Percentiles rank a stretch among this genome's conserved stretches.
Conservation (phyloP, 192 early-diverging fungal species). For the Coemansia sp. region DNA sequence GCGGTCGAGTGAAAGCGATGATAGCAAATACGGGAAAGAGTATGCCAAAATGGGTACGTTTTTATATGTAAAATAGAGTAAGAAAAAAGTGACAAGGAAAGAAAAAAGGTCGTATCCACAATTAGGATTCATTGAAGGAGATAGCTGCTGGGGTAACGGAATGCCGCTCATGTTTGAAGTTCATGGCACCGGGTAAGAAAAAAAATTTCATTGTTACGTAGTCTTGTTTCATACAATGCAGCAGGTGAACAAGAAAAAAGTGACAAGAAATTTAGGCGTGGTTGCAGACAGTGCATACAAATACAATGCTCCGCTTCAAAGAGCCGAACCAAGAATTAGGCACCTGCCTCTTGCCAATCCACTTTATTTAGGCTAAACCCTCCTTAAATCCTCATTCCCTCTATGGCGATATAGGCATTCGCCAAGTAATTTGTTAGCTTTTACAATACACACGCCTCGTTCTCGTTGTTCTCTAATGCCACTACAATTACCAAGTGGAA, state of each 20-base stretch:
- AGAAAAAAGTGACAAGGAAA: not conserved
- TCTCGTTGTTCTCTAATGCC: not conserved
- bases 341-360: not conserved
- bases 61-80: not conserved
- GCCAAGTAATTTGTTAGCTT: not conserved
- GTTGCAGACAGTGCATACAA: not conserved
- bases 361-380: conserved; percentile 1
- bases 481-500: not conserved
- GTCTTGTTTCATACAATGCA: not conserved
- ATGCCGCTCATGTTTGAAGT: not conserved
- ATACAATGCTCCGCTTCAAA: not conserved
- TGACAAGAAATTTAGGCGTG: not conserved
- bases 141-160: not conserved
- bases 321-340: too few species aligned
- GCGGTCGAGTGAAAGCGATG: not conserved
- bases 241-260: not conserved
- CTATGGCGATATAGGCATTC: not conserved
- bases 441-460: not conserved
- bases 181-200: conserved; percentile 6
- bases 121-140: not conserved
- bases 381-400: not conserved
- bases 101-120: not conserved
- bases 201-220: not conserved
- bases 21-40: not conserved
- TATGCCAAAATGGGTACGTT: not conserved